Base-by-base conservation (phyloP, 2,329 filamentous ascomycete genomes). In the Microdochium trichocladiopsis region DNA sequence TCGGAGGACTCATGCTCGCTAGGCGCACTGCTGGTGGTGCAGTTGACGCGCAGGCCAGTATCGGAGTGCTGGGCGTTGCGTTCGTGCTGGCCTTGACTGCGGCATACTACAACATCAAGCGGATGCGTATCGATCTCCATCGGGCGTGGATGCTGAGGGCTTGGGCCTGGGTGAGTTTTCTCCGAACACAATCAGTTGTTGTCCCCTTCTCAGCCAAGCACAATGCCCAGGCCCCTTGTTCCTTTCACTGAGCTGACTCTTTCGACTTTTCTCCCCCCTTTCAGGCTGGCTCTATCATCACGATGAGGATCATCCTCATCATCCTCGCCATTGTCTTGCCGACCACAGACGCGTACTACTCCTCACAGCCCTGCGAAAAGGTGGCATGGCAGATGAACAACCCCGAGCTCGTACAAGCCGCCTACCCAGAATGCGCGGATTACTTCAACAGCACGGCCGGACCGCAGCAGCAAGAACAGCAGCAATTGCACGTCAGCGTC, bases 61-160 rank as follows among this genome's bases (percentile, higher is more conserved):
- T 76, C 0, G 74, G 74, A 0, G 50, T 73, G 0, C 59, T 80
- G 0, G 72, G 66, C 1, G 68, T 80, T 25, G 60, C 73, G 9
- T 78, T 78, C 2, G 62, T 75, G 0, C 56, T 63, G 1, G 69
- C 72, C 10, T 62, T 80, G 23, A 55, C 60, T 0, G 54, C 84
- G 45, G 77, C 80, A 1, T 75, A 74, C 28, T 68, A 76, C 61
- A 83, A 83, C 55, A 76, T 86, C 62, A 83, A 79, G 61, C 67
- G 70, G 2, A 63, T 84, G 2, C 81, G 84, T 59, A 80, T 87
- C 49, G 80, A 84, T 28, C 76, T 84, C 58, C 82, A 86, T 55
- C 72, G 82, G 1, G 78, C 79, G 2, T 86, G 81, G 82, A 86
- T 85, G 82, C 59, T 86, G 25, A 64, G 82, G 22, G 71, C 75